A percentile compares a stretch with the other conserved stretches of the same genome.
Conservation (phyloP, 2,329 filamentous ascomycete genomes). For the Ophiostoma ips region DNA sequence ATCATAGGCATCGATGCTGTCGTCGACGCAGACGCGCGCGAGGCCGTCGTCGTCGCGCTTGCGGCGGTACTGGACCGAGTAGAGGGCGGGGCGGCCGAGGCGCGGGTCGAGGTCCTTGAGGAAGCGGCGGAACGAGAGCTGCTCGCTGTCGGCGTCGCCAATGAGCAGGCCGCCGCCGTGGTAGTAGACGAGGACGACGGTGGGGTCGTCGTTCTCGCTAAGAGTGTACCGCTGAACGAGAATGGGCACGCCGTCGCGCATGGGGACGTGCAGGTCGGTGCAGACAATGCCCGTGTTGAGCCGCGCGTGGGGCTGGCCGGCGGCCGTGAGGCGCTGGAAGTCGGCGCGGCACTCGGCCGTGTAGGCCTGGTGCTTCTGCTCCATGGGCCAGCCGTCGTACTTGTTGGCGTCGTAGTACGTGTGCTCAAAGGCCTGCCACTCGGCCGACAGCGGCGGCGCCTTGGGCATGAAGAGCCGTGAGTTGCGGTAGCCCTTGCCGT, state of each 20-base stretch:
- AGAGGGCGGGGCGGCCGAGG: constrained; percentile 19
- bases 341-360: not conserved
- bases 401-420: not conserved
- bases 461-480: not conserved
- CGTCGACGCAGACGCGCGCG: constrained; percentile 27
- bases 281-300: not conserved
- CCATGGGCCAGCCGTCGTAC: not conserved
- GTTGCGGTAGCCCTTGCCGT: not conserved
- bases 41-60: constrained; percentile 21
- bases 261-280: not conserved
- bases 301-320: not conserved
- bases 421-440: not conserved
- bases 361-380: not conserved
- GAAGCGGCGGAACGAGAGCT: constrained; percentile 31
- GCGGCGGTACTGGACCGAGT: constrained; percentile 33
- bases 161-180: constrained; percentile 34
- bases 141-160: constrained; percentile 35
- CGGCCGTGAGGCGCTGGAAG: not conserved
- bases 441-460: not conserved
- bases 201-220: not conserved
- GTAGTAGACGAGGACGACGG: constrained; percentile 28
- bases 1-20: constrained; percentile 26
- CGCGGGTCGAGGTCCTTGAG: constrained; percentile 18
- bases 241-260: not conserved
- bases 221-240: not conserved